Base-by-base conservation (phyloP, 345 rosid genomes). In the Sapria himalayana region DNA sequence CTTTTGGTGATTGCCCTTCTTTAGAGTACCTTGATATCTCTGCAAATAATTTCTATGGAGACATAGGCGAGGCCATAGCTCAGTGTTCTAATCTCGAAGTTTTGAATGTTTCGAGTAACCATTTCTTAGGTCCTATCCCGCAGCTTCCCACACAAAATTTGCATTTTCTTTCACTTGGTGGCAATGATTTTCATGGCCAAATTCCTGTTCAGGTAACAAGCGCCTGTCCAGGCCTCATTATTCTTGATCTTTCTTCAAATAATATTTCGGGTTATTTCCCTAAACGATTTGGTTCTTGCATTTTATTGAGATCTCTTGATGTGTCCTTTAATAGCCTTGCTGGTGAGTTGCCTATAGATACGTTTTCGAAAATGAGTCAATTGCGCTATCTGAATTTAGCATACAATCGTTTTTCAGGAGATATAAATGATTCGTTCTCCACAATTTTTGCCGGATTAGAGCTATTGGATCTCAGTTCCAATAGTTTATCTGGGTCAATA, bases 381-480 rank as follows among this genome's bases (percentile, higher is more conserved):
- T 48, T 89, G 56, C 74, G 55, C 67, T 50, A 51, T 37, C 65
- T 89, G 8, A 60, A 25, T 57, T 60, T 89, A 39, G 62, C 75
- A 9, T 76, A 52, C 55, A 89, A 89, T 48, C 5, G 33, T 10
- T 82, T 82, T 36, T 19, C 40, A 17, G 98, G 98, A 36, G 44
- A 10, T 7, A 60, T 89, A 48, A 74, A 80, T 15, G 79, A 65
- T 17, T 72, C 92, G 37, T 44, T 82, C 25, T 63, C 76, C 22
- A 67, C 58, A 42, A 61, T 74, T 22, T n/a, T n/a, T n/a, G 48
- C 78, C 12, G 60, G 42, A 16, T 22, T 89, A 69, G 63, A 69
- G 51, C 48, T 60, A 7, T 33, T 89, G 32, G 95, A 89, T 67
- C 81, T 89, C 51, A 82, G 95, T 65, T 66, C 93, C 19, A 89